A percentile compares a stretch with the other conserved stretches of the same genome.
Conservation (phyloP, 768 basidiomycete genomes). For the Tylopilus balloui region DNA sequence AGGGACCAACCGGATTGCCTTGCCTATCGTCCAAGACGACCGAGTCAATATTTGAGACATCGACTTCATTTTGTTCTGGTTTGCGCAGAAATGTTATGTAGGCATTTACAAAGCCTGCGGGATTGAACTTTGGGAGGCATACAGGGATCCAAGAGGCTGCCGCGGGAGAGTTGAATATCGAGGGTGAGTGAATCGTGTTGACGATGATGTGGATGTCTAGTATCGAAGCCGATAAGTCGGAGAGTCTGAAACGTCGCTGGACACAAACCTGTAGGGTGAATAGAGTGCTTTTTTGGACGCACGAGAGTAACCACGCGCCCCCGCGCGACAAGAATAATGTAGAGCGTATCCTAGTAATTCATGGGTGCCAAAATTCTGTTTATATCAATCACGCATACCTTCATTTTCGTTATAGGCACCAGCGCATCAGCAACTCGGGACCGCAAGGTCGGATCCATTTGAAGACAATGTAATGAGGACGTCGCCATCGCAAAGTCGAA, state of each 20-base stretch:
- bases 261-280: constrained; percentile 82
- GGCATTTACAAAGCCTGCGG: constrained; percentile 84
- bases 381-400: constrained; percentile 40
- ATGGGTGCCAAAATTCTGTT: neutral
- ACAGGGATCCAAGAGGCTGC: constrained; percentile 92
- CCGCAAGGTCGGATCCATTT: constrained; percentile 63
- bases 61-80: constrained; percentile 21
- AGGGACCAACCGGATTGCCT: neutral
- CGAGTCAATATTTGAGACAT: neutral
- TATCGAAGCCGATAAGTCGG: neutral
- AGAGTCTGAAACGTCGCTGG: neutral
- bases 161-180: constrained; percentile 70
- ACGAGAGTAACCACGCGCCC: constrained; percentile 82
- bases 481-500: constrained; percentile 77
- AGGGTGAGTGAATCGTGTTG: constrained; percentile 83
- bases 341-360: constrained; percentile 71
- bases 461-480: constrained; percentile 77
- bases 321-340: constrained; percentile 79
- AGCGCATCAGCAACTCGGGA: constrained; percentile 75
- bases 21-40: constrained; percentile 1
- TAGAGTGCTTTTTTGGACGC: constrained; percentile 87
- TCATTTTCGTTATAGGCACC: constrained; percentile 77
- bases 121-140: constrained; percentile 92
- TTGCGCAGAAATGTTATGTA: constrained; percentile 72
- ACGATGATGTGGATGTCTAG: constrained; percentile 85